Evolutionary conservation across 1,284 basidiomycete genomes (phyloP).

Genomic region (Boletellus dicymbophilus): DNA sequence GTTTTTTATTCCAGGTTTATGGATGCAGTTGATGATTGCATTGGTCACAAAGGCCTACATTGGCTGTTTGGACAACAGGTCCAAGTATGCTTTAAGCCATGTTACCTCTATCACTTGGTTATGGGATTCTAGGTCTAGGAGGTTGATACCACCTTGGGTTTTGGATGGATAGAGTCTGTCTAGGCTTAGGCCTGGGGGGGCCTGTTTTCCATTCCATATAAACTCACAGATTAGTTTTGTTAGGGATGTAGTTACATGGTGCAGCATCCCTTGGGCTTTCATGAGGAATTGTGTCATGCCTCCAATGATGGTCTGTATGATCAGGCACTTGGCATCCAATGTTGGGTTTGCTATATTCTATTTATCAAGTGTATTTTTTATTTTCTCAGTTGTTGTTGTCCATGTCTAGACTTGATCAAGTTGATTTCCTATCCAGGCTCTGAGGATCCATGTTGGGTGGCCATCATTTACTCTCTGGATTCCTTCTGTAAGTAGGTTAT

Average conservation of each 20-base stretch:
- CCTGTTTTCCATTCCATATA: neutral
- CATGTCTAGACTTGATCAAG: too few species aligned
- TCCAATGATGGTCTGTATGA: slow-evolving; percentile 4
- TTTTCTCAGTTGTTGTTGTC: too few species aligned
- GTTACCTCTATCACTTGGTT: neutral
- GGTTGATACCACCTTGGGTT: neutral
- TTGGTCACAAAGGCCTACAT: neutral
- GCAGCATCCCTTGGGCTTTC: slow-evolving; percentile 27
- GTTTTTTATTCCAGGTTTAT: neutral
- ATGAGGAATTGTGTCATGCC: slow-evolving; percentile 21
- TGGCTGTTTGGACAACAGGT: too few species aligned
- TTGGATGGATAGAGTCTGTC: neutral
- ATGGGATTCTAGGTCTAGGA: neutral
- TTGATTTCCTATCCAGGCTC: slow-evolving; percentile 17
- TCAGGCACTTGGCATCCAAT: slow-evolving; percentile 5
- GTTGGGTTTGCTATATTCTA: too few species aligned
- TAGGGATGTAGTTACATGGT: neutral
- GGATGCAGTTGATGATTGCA: neutral
- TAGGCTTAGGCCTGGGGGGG: neutral
- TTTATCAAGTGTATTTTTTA: too few species aligned
- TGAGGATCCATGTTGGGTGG: neutral
- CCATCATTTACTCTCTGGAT: slow-evolving; percentile 8
- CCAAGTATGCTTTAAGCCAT: neutral
- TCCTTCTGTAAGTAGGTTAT: neutral
- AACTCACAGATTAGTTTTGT: neutral